phyloP scores from a whole-genome alignment of 1,284 basidiomycete genomes.

The Moesziomyces antarcticus region DNA sequence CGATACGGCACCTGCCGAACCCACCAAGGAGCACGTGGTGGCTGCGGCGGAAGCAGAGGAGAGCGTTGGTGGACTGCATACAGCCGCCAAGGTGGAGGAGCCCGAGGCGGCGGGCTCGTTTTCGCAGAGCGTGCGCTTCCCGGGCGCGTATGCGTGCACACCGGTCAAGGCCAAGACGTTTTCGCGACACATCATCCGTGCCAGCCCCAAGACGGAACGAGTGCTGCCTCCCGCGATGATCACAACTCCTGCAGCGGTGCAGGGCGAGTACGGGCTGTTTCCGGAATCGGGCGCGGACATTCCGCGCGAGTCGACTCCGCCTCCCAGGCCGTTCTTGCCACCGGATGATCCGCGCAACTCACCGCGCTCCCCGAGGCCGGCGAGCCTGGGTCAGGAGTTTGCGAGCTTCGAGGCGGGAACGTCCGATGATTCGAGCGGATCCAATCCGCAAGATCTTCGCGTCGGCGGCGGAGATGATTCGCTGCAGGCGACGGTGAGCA shows the following conservation, averaged over 20 bases:
- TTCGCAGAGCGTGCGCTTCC: slow-evolving; percentile 27
- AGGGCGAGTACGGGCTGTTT: slow-evolving; percentile 7
- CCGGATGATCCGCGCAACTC: slow-evolving; percentile 27
- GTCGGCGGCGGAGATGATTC: background rate
- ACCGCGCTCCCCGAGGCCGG: slow-evolving; percentile 24
- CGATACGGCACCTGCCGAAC: background rate
- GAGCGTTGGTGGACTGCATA: slow-evolving; percentile 23
- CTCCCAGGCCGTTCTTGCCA: slow-evolving; percentile 16
- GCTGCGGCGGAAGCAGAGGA: slow-evolving; percentile 11
- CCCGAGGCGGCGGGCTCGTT: slow-evolving; percentile 12
- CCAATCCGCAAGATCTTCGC: background rate
- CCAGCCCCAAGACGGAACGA: slow-evolving; percentile 20
- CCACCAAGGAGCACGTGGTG: slow-evolving; percentile 1
- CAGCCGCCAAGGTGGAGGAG: slow-evolving; percentile 4
- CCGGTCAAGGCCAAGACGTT: slow-evolving; percentile 14
- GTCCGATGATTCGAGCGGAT: slow-evolving; percentile 8
- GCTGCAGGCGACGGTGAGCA: slow-evolving; percentile 13
- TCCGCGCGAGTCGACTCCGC: slow-evolving; percentile 39
- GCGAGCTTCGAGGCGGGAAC: slow-evolving; percentile 12
- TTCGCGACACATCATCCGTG: slow-evolving; percentile 40
- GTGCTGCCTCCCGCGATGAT: slow-evolving; percentile 1
- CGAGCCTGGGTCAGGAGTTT: slow-evolving; percentile 13
- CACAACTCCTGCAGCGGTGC: background rate
- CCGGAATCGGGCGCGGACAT: slow-evolving; percentile 6
- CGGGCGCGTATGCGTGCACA: slow-evolving; percentile 28